Evolutionary conservation across 2,329 filamentous ascomycete species (phyloP).

Genomic region (Alternaria metachromatica): DNA sequence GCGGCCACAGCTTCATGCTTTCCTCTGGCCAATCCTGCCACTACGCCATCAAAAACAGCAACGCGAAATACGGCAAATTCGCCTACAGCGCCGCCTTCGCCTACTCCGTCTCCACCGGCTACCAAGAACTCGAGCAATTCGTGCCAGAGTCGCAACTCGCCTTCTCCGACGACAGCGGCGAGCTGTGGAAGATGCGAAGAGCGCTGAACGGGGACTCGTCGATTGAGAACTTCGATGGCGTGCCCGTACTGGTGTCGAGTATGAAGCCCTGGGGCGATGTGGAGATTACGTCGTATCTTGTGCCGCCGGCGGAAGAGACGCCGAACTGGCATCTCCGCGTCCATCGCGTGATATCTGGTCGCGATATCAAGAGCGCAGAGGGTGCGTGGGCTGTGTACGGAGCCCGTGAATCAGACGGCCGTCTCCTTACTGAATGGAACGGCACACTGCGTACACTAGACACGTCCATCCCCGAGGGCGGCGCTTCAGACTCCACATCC

Average conservation of each 20-base stretch:
- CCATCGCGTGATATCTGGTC: conserved; percentile 65
- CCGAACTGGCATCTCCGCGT: conserved; percentile 72
- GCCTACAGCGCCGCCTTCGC: conserved; percentile 78
- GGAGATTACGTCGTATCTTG: conserved; percentile 67
- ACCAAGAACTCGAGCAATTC: conserved; percentile 78
- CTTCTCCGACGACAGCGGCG: conserved; percentile 76
- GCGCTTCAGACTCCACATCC: conserved; percentile 31
- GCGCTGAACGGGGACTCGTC: conserved; percentile 66
- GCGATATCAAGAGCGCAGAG: conserved; percentile 74
- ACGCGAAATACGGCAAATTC: conserved; percentile 82
- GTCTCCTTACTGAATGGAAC: conserved; percentile 55
- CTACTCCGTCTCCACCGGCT: conserved; percentile 78
- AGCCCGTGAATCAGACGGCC: conserved; percentile 64
- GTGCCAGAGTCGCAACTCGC: conserved; percentile 78
- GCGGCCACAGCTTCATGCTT: conserved; percentile 78
- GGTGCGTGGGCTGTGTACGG: conserved; percentile 74
- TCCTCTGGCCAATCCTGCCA: conserved; percentile 78
- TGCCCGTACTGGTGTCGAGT: conserved; percentile 68
- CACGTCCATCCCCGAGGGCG: conserved; percentile 51
- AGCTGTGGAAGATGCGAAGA: conserved; percentile 79
- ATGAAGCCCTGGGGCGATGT: conserved; percentile 78
- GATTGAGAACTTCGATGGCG: conserved; percentile 63
- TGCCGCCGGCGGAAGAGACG: conserved; percentile 64
- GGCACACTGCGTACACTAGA: conserved; percentile 35
- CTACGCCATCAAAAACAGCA: conserved; percentile 81